A percentile compares a stretch with the other conserved stretches of the same genome.
These are phyloP conservation scores for Penicillium sp. DNA, from an alignment of 2,329 filamentous ascomycete species.

Conservation along the genomic window DNA sequence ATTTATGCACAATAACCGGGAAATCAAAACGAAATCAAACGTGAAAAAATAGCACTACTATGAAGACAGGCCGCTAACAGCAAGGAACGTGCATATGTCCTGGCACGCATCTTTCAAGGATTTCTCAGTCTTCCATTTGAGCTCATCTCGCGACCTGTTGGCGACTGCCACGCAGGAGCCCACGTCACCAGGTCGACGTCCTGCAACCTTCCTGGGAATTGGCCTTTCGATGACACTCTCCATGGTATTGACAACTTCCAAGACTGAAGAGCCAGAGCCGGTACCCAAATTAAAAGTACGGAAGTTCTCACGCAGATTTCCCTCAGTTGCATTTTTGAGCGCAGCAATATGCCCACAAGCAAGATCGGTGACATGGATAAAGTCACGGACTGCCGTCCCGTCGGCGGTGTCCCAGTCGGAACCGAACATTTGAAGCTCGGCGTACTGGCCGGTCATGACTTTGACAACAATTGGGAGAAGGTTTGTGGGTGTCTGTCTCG, in stretches of 20 bases:
- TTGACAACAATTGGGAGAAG: conserved; percentile 63
- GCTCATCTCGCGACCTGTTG: conserved; percentile 51
- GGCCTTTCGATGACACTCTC: conserved; percentile 35
- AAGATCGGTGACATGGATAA: conserved; percentile 66
- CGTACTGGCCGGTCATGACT: conserved; percentile 56
- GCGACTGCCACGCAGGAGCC: conserved; percentile 41
- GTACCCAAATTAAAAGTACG: conserved; percentile 43
- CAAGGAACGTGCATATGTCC: conserved; percentile 39
- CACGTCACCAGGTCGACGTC: conserved; percentile 39
- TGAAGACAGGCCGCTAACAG: conserved; percentile 31
- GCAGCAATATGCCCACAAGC: conserved; percentile 63
- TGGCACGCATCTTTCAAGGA: conserved; percentile 37
- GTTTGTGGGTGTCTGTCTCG: conserved; percentile 60
- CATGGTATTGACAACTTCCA: conserved; percentile 40
- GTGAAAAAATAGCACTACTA: conserved; percentile 4
- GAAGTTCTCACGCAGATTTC: conserved; percentile 40
- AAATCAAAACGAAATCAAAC: conserved; percentile 4
- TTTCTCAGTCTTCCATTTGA: conserved; percentile 46
- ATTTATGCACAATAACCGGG: not conserved
- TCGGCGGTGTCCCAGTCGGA: conserved; percentile 64
- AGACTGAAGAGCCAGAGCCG: conserved; percentile 38
- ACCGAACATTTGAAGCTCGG: conserved; percentile 61
- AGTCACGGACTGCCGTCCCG: conserved; percentile 65
- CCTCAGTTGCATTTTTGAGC: conserved; percentile 40
- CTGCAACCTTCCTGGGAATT: conserved; percentile 33